phyloP scores from a whole-genome alignment of 305 asterid species.

The Fraxinus floribunda region DNA sequence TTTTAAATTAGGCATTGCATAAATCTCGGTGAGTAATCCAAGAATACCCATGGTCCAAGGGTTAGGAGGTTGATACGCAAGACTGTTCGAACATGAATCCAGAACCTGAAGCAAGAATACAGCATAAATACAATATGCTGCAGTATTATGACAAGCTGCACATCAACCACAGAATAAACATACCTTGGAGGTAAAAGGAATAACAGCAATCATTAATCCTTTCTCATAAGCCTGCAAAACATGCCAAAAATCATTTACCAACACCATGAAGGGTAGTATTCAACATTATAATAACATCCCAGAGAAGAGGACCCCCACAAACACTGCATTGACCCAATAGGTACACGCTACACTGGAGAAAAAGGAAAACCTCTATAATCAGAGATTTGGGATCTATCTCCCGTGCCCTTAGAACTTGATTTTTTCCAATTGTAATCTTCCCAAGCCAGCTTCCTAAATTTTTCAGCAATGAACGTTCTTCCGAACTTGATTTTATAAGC shows the following conservation, averaged over 20 bases:
- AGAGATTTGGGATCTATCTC: constrained; percentile 95
- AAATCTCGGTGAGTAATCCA: constrained; percentile 90
- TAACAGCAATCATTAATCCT: constrained; percentile 98
- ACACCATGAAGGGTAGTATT: constrained; percentile 1
- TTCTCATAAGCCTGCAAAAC: constrained; percentile 84
- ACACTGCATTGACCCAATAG: constrained; percentile 4
- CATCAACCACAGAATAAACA: constrained; percentile 11
- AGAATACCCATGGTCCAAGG: constrained; percentile 99
- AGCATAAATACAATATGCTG: constrained; percentile 12
- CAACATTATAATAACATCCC: not conserved
- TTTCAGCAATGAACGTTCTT: constrained; percentile 94
- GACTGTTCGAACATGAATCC: constrained; percentile 91
- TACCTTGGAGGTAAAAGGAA: constrained; percentile 98
- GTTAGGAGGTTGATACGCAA: constrained; percentile 96
- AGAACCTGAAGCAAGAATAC: constrained; percentile 55
- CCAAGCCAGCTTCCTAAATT: constrained; percentile 99
- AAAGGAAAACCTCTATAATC: constrained; percentile 65
- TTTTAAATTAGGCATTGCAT: constrained; percentile 94
- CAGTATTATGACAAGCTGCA: not conserved
- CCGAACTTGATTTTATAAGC: constrained; percentile 93
- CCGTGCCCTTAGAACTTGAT: constrained; percentile 86
- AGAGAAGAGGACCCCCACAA: not conserved
- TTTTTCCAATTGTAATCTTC: constrained; percentile 94
- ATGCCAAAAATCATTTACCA: constrained; percentile 6
- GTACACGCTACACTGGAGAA: not conserved